These are phyloP conservation scores for Phytopythium helicoides DNA, from an alignment of 352 stramenopile species.

Conservation along the genomic window DNA sequence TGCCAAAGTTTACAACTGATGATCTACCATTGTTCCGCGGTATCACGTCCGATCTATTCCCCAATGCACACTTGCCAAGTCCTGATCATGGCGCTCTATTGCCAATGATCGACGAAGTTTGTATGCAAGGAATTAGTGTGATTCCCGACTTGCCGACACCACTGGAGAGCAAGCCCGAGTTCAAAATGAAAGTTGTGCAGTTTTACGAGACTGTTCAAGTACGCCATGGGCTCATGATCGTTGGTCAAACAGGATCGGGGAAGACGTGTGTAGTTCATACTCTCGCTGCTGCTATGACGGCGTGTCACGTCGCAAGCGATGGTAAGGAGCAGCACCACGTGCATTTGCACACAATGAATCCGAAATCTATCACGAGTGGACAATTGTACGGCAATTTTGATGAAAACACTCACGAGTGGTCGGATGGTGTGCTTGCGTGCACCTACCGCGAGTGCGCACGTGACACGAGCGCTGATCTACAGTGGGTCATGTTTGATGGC, in stretches of 20 bases:
- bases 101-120: conserved; percentile 81
- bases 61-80: conserved; percentile 81
- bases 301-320: conserved; percentile 46
- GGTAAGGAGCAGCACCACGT: conserved; percentile 56
- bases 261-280: conserved; percentile 93
- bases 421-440: conserved; percentile 92
- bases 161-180: conserved; percentile 78
- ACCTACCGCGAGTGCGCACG: conserved; percentile 92
- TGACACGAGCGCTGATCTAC: conserved; percentile 77
- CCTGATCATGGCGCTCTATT: conserved; percentile 85
- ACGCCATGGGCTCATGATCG: conserved; percentile 95
- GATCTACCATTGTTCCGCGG: conserved; percentile 92
- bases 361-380: conserved; percentile 93
- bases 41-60: conserved; percentile 94
- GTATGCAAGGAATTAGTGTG: conserved; percentile 55
- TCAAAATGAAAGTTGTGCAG: conserved; percentile 91
- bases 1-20: conserved; percentile 93
- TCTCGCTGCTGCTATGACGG: conserved; percentile 73
- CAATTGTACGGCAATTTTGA: conserved; percentile 96
- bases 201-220: conserved; percentile 96
- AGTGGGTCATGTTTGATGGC: conserved; percentile 94
- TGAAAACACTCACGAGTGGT: conserved; percentile 94
- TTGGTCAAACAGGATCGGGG: conserved; percentile 90
- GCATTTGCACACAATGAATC: conserved; percentile 91
- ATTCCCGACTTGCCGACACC: conserved; percentile 55